Evolutionary conservation across 805 yeast genomes (phyloP).

Genomic region (Saccharomycopsis sp.): DNA sequence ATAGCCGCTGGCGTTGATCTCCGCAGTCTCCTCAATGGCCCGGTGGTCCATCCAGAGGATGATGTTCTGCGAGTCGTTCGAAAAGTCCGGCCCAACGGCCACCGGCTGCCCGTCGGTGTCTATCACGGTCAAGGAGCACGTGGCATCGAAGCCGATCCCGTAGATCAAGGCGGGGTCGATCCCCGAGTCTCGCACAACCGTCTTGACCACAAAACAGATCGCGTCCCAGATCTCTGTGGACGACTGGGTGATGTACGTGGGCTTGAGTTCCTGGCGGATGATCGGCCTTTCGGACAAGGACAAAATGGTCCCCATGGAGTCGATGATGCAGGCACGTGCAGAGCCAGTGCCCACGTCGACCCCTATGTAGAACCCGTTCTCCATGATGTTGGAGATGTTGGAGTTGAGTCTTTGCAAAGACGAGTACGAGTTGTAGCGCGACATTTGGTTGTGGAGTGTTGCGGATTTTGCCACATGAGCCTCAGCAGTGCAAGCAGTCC

Average conservation of each 20-base stretch:
- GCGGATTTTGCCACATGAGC: neutral
- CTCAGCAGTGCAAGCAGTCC: neutral
- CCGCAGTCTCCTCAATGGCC: conserved; percentile 73
- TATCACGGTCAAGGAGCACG: conserved; percentile 87
- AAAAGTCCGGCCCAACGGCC: conserved; percentile 89
- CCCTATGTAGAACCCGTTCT: conserved; percentile 51
- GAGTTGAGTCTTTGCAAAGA: conserved; percentile 14
- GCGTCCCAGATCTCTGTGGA: conserved; percentile 89
- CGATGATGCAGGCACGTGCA: conserved; percentile 90
- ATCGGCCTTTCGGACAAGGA: conserved; percentile 76
- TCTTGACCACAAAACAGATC: conserved; percentile 73
- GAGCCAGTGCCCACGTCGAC: conserved; percentile 98
- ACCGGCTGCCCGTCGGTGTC: conserved; percentile 59
- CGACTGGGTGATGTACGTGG: conserved; percentile 76
- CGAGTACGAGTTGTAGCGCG: conserved; percentile 15
- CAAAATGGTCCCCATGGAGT: conserved; percentile 72
- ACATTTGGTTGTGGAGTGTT: conserved; percentile 5
- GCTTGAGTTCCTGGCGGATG: conserved; percentile 66
- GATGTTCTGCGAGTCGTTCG: conserved; percentile 67
- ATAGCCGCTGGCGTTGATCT: conserved; percentile 75
- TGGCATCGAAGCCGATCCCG: conserved; percentile 96
- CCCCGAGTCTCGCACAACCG: conserved; percentile 67
- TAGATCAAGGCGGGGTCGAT: conserved; percentile 59
- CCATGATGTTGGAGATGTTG: conserved; percentile 12
- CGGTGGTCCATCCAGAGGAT: conserved; percentile 99